A percentile compares a stretch with the other conserved stretches of the same genome.
Evolutionary conservation across 306 rosid genomes (phyloP).

Genomic region (Prunus davidiana): DNA sequence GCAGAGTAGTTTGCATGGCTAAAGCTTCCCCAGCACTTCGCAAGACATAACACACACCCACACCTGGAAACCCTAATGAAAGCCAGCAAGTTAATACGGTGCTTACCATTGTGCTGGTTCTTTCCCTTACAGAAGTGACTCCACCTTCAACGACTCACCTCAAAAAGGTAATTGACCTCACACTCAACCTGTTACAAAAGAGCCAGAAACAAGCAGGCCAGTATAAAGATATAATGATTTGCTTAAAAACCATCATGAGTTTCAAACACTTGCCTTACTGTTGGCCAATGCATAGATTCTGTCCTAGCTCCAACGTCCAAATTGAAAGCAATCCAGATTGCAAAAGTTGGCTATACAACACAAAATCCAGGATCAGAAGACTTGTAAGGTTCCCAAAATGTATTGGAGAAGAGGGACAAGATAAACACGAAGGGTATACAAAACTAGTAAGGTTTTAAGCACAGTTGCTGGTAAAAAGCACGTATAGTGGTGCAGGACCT

Average conservation of each 20-base stretch:
- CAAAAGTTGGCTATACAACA: constrained; percentile 53
- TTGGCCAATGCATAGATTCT: constrained; percentile 47
- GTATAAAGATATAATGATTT: constrained; percentile 55
- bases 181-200: constrained; percentile 48
- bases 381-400: constrained; percentile 29
- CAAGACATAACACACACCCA: background rate
- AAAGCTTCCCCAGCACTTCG: constrained; percentile 8
- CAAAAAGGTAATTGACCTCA: constrained; percentile 27
- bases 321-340: constrained; percentile 36
- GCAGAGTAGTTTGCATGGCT: background rate
- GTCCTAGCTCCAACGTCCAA: constrained; percentile 55
- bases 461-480: constrained; percentile 46
- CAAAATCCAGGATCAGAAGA: constrained; percentile 26
- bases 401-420: constrained; percentile 2
- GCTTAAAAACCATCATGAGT: constrained; percentile 10
- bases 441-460: background rate
- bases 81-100: constrained; percentile 29
- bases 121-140: background rate
- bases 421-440: background rate
- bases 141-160: constrained; percentile 15
- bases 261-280: constrained; percentile 40
- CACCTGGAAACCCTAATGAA: constrained; percentile 27
- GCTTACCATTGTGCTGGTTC: constrained; percentile 35
- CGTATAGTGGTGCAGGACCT: constrained; percentile 88
- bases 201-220: constrained; percentile 47